These are phyloP conservation scores for Schrenkiella parvula DNA, from an alignment of 345 rosid species.

Conservation along the genomic window DNA sequence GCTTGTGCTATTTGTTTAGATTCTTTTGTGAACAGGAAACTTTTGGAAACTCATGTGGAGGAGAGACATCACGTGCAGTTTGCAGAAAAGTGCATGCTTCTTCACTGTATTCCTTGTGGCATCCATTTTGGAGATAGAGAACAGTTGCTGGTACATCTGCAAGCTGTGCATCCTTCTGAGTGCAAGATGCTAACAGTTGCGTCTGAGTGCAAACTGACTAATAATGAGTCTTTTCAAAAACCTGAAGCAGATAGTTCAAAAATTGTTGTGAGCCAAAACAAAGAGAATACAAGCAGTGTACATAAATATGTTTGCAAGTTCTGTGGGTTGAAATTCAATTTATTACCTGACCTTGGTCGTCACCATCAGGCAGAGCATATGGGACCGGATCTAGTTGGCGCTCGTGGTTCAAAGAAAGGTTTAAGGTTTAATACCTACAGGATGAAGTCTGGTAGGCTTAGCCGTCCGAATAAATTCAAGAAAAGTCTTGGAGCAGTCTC, in stretches of 20 bases:
- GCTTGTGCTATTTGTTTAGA: conserved; percentile 98
- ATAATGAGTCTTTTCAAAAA: conserved; percentile 35
- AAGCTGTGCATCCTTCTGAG: conserved; percentile 61
- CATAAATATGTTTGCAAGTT: conserved; percentile 74
- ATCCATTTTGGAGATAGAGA: conserved; percentile 88
- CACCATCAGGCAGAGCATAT: conserved; percentile 99
- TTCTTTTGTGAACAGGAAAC: conserved; percentile 71
- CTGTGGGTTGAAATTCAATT: conserved; percentile 87
- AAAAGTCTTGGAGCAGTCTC: conserved; percentile 78
- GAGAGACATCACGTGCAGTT: conserved; percentile 89
- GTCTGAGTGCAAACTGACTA: conserved; percentile 30
- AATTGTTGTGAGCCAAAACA: conserved; percentile 38
- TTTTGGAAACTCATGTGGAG: conserved; percentile 82
- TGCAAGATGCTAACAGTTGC: conserved; percentile 45
- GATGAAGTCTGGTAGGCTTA: conserved; percentile 89
- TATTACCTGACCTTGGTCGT: conserved; percentile 96
- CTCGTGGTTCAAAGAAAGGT: conserved; percentile 68
- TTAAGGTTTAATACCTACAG: conserved; percentile 63
- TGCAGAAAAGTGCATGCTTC: conserved; percentile 97
- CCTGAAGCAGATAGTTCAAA: conserved; percentile 38
- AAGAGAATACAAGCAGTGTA: conserved; percentile 42
- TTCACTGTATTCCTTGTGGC: conserved; percentile 88
- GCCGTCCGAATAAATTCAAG: conserved; percentile 73
- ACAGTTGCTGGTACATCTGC: conserved; percentile 71
- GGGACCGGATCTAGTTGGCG: conserved; percentile 54